Evolutionary conservation across 2,329 filamentous ascomycete genomes (phyloP).

Genomic region (Helminthosporium solani): DNA sequence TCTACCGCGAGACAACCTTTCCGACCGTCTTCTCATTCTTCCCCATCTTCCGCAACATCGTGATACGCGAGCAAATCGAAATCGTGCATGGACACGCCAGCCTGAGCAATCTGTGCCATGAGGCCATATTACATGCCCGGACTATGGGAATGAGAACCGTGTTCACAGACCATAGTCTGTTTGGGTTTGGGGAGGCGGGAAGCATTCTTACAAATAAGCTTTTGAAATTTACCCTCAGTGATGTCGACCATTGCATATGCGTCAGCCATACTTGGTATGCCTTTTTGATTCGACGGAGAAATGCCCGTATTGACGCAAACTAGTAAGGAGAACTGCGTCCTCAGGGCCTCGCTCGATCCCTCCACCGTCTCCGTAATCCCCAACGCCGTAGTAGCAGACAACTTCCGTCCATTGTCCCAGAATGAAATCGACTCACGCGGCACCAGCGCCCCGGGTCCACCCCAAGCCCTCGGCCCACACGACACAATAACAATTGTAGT

Average conservation of each 20-base stretch:
- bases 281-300: not conserved
- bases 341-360: conserved; percentile 90
- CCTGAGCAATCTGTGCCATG: conserved; percentile 88
- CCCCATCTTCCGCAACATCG: conserved; percentile 93
- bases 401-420: conserved; percentile 73
- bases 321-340: conserved; percentile 96
- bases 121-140: conserved; percentile 89
- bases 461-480: conserved; percentile 71
- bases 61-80: conserved; percentile 90
- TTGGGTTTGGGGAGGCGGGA: conserved; percentile 93
- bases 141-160: conserved; percentile 96
- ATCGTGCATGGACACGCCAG: conserved; percentile 98
- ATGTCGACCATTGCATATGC: conserved; percentile 97
- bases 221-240: conserved; percentile 91
- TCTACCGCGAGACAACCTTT: conserved; percentile 90
- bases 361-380: conserved; percentile 98
- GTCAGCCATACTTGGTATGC: conserved; percentile 95
- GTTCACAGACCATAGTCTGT: conserved; percentile 95
- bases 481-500: conserved; percentile 96
- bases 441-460: conserved; percentile 52
- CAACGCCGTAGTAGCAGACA: conserved; percentile 94
- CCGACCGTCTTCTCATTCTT: conserved; percentile 99
- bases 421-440: conserved; percentile 21
- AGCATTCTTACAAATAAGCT: conserved; percentile 97
- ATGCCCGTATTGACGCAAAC: conserved; percentile 9